Percentiles rank a stretch among this genome's conserved stretches.
These are phyloP conservation scores for Coniochaeta pulveracea DNA, from an alignment of 2,329 filamentous ascomycete genomes.

Conservation along the genomic window DNA sequence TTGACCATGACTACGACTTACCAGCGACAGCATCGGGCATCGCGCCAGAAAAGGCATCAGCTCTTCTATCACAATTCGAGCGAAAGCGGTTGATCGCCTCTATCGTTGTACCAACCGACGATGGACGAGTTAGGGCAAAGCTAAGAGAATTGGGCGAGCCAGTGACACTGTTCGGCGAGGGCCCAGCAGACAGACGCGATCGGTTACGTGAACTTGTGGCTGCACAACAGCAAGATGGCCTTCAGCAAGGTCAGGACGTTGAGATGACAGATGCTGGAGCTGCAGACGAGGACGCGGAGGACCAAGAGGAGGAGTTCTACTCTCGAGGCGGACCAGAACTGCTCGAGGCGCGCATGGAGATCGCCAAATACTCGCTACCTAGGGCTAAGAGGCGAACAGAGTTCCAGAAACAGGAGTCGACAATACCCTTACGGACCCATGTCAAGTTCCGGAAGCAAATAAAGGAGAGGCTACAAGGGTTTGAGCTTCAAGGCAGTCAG, in stretches of 20 bases:
- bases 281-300: constrained; percentile 52
- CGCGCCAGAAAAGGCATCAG: constrained; percentile 71
- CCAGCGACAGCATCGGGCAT: constrained; percentile 49
- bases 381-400: constrained; percentile 66
- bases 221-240: constrained; percentile 53
- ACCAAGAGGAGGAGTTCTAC: constrained; percentile 90
- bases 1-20: constrained; percentile 78
- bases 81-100: constrained; percentile 82
- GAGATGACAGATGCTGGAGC: constrained; percentile 46
- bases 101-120: constrained; percentile 88
- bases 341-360: constrained; percentile 63
- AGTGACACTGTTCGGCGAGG: constrained; percentile 89
- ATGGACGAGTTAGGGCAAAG: constrained; percentile 69
- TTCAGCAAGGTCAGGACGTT: constrained; percentile 44
- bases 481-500: constrained; percentile 89
- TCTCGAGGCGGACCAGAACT: constrained; percentile 69
- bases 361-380: constrained; percentile 76
- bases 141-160: constrained; percentile 86
- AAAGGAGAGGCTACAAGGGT: constrained; percentile 70
- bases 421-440: constrained; percentile 77
- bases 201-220: constrained; percentile 73
- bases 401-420: constrained; percentile 69
- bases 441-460: constrained; percentile 85
- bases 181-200: constrained; percentile 73
- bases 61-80: constrained; percentile 78